Conservation (phyloP, 257 asterid species). For the Lycium barbarum region DNA sequence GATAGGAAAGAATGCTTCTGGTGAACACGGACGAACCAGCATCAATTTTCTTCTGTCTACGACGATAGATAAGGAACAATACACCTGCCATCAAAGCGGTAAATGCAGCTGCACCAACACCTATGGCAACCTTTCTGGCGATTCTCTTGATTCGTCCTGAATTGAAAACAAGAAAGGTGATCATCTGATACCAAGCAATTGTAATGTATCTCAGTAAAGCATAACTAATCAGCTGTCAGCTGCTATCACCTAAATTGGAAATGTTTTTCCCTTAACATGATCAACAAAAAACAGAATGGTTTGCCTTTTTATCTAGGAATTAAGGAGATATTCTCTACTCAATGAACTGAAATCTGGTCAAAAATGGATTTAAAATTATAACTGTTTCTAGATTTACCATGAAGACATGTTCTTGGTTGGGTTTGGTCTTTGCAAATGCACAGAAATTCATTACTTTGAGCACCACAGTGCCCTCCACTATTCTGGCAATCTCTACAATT, state of each 20-base stretch:
- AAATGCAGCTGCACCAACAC: constrained; percentile 47
- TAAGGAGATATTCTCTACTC: no score
- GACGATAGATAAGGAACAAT: constrained; percentile 37
- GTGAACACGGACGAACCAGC: constrained; percentile 36
- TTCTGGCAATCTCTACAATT: constrained; percentile 38
- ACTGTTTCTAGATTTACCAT: neutral
- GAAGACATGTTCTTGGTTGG: neutral
- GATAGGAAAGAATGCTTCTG: constrained; percentile 51
- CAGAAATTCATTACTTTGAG: neutral
- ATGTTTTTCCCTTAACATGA: neutral
- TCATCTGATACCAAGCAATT: neutral
- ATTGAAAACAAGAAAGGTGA: neutral
- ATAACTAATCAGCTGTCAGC: neutral
- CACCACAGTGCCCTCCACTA: constrained; percentile 41
- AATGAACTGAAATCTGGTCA: no score
- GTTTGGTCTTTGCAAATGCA: constrained; percentile 23
- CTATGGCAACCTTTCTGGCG: neutral
- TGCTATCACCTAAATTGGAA: neutral
- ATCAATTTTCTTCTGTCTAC: constrained; percentile 29
- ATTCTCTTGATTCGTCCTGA: neutral
- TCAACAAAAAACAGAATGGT: neutral
- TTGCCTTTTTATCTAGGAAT: no score
- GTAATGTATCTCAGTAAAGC: neutral
- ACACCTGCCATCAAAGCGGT: constrained; percentile 38
- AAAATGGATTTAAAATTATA: no score